Evolutionary conservation across 148 eudicot species (phyloP), one percentile per base, ranked within the genome.

Genomic region (Polygonum aviculare): DNA sequence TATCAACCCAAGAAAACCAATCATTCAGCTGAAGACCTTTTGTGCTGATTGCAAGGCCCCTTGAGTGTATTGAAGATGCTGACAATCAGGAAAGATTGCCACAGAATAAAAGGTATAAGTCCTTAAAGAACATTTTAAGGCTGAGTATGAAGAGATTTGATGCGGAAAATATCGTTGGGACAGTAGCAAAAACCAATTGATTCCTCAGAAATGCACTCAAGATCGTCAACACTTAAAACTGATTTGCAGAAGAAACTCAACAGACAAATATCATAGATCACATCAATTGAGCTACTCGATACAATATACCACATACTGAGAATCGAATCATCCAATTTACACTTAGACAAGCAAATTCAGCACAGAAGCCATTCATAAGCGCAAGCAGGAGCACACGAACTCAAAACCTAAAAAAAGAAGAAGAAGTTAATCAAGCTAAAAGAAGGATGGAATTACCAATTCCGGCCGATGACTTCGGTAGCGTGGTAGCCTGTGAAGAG

Each of bases 391-490:
- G 22, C 35, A 59, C 65, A 11, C 15, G 10, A 60, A 60, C 26
- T 12, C 15, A 26, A 60, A 60, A 60, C 38, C 69, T 60, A 60
- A 26, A 31, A 44, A 26, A 0, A 26, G 31, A 26, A 1, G 31
- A 26, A 26, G 31, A 44, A 44, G 47, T 44, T 7, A 31, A 60
- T 57, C 8, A 57, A 57, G 33, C 65, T 7, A 22, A 19, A 57
- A 31, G 35, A 26, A 31, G 1, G 36, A 60, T 60, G 15, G 26
- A 31, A 60, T 60, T 60, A 93, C 98, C 98, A 93, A 79, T 93
- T 93, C 0, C 90, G 87, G 47, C 98, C 98, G 5, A 93, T 87
- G 51, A 90, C 86, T 88, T 93, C 96, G 47, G 88, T 85, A 31
- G 98, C 93, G 3, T 88, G 89, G 70, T 87, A 90, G 0, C 98